A percentile compares a stretch with the other conserved stretches of the same genome.
Conservation (phyloP, 176 grass and related monocot species). For the Aegilops sharonensis region DNA sequence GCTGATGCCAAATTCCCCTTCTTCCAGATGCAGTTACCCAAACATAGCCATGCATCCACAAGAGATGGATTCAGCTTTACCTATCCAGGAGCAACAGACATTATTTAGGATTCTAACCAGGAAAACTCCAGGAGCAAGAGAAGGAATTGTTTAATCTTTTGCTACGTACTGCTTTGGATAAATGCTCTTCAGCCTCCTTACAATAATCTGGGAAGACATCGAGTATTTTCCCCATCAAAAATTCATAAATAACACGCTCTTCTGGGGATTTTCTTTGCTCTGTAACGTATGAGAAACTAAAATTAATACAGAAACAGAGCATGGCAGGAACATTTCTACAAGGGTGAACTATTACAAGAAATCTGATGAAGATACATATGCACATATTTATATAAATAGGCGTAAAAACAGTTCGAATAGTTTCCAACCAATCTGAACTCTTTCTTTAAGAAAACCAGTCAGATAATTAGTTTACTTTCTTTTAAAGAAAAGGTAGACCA, state of each 20-base stretch:
- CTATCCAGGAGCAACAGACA: constrained; percentile 49
- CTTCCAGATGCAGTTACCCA: constrained; percentile 99
- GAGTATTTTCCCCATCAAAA: constrained; percentile 87
- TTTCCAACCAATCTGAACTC: not conserved
- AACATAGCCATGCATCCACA: constrained; percentile 86
- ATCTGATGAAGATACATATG: not conserved
- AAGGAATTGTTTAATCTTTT: constrained; percentile 26
- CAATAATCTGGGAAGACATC: constrained; percentile 80
- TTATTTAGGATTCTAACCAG: constrained; percentile 11
- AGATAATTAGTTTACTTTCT: not conserved
- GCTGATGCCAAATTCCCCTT: constrained; percentile 88
- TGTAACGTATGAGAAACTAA: constrained; percentile 33
- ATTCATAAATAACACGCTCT: constrained; percentile 84
- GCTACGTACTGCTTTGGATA: constrained; percentile 92
- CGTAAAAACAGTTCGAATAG: not conserved
- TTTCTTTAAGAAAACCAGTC: not conserved
- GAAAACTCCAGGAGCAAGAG: not conserved
- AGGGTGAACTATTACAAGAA: not conserved
- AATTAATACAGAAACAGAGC: not conserved
- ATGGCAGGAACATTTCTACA: not conserved
- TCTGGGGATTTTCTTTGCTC: constrained; percentile 74
- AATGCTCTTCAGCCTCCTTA: constrained; percentile 98
- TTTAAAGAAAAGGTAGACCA: too few relatives aligned
- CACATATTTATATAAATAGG: not conserved
- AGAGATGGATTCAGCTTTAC: constrained; percentile 98